Conservation (phyloP, 176 grass and related monocot genomes). For the Themeda triandra region DNA sequence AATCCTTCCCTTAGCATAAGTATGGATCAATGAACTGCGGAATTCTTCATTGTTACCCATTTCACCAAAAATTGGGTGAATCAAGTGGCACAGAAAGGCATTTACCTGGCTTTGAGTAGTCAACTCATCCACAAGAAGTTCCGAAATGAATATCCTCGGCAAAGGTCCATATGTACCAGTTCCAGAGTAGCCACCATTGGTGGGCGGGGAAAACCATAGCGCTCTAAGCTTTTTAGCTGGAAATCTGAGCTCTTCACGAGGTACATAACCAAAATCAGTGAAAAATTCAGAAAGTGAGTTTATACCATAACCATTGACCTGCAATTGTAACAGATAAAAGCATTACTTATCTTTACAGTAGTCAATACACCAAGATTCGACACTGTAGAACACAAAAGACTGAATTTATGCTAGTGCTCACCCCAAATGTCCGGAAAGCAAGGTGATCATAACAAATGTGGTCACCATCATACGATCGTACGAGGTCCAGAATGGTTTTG, state of each 20-base stretch:
- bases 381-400: neutral
- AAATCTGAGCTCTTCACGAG: slow-evolving; percentile 84
- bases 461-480: slow-evolving; percentile 65
- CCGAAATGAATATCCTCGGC: slow-evolving; percentile 96
- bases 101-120: slow-evolving; percentile 78
- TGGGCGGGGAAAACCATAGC: slow-evolving; percentile 88
- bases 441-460: slow-evolving; percentile 91
- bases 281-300: slow-evolving; percentile 83
- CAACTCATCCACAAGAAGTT: slow-evolving; percentile 89
- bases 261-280: slow-evolving; percentile 79
- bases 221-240: slow-evolving; percentile 90
- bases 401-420: slow-evolving; percentile 23
- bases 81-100: neutral
- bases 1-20: neutral
- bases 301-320: slow-evolving; percentile 93
- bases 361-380: neutral
- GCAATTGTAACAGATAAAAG: slow-evolving; percentile 30
- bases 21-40: neutral
- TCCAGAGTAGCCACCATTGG: slow-evolving; percentile 39
- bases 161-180: slow-evolving; percentile 72
- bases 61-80: neutral
- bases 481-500: slow-evolving; percentile 74
- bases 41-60: neutral
- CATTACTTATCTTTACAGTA: neutral
- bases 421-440: slow-evolving; percentile 95